A percentile compares a stretch with the other conserved stretches of the same genome.
Conservation (phyloP, 805 yeast species). For the Cyberlindnera mississippiensis region DNA sequence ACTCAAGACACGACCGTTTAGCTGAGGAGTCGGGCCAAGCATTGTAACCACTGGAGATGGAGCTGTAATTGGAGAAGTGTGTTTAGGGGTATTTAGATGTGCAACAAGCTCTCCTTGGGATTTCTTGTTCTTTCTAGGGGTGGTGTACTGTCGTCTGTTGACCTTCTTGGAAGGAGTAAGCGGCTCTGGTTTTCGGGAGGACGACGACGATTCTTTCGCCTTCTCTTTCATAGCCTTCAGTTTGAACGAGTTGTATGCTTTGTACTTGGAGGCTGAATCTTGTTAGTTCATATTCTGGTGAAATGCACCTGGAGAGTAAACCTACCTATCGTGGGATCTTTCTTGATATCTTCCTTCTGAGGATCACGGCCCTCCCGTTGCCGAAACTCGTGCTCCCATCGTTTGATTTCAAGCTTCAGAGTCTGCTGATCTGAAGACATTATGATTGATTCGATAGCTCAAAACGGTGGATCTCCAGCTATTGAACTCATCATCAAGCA, state of each 20-base stretch:
- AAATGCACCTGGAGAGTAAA: background rate
- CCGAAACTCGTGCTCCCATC: slow-evolving; percentile 50
- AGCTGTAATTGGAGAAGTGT: slow-evolving; percentile 20
- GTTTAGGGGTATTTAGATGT: slow-evolving; percentile 21
- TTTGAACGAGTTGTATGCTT: slow-evolving; percentile 10
- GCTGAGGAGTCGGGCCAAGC: slow-evolving; percentile 86
- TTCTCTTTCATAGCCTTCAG: slow-evolving; percentile 1
- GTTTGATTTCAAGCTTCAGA: slow-evolving; percentile 43
- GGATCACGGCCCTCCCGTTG: slow-evolving; percentile 41
- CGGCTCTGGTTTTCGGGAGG: slow-evolving; percentile 25
- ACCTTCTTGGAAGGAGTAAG: slow-evolving; percentile 27
- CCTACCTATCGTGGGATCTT: slow-evolving; percentile 31
- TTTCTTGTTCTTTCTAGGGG: slow-evolving; percentile 7
- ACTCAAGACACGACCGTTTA: slow-evolving; percentile 71
- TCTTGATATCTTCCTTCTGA: slow-evolving; percentile 42
- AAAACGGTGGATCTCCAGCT: no score
- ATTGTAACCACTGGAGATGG: slow-evolving; percentile 30
- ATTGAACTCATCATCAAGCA: no score
- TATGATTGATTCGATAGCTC: background rate
- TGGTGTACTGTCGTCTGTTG: slow-evolving; percentile 3
- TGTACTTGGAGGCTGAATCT: slow-evolving; percentile 24
- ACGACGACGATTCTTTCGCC: no score
- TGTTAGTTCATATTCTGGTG: background rate
- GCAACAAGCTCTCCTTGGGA: slow-evolving; percentile 1
- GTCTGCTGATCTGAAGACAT: slow-evolving; percentile 12